Evolutionary conservation across 1,284 basidiomycete species (phyloP).

Genomic region (Papiliotrema fonsecae): DNA sequence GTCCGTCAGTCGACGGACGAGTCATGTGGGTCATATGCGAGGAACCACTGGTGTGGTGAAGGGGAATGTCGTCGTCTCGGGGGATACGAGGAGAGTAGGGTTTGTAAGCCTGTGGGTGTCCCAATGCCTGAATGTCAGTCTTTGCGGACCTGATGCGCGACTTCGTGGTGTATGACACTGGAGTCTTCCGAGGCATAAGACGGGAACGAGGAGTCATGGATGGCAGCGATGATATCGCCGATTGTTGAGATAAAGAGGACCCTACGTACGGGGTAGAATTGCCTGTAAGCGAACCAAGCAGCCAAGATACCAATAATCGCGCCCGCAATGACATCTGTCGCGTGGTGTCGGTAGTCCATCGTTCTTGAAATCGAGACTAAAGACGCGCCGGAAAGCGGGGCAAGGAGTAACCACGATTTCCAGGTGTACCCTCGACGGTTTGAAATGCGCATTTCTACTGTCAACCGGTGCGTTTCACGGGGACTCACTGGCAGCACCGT

Average conservation of each 20-base stretch:
- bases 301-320: slow-evolving; percentile 33
- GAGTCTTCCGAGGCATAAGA: no score
- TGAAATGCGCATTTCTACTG: slow-evolving; percentile 73
- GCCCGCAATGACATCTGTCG: slow-evolving; percentile 42
- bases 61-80: slow-evolving; percentile 16
- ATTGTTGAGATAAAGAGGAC: slow-evolving; percentile 1
- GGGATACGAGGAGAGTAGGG: slow-evolving; percentile 41
- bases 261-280: slow-evolving; percentile 44
- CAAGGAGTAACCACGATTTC: slow-evolving; percentile 79
- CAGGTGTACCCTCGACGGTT: slow-evolving; percentile 73
- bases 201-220: no score
- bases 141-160: no score
- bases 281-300: slow-evolving; percentile 42
- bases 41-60: slow-evolving; percentile 1
- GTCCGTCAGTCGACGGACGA: background rate
- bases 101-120: slow-evolving; percentile 27
- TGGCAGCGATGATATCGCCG: no score
- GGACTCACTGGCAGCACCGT: slow-evolving; percentile 45
- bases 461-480: slow-evolving; percentile 51
- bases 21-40: background rate
- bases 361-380: slow-evolving; percentile 81
- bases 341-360: slow-evolving; percentile 54
- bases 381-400: slow-evolving; percentile 71
- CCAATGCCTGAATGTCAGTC: slow-evolving; percentile 24
- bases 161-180: no score